phyloP scores from a whole-genome alignment of 257 asterid genomes.

The Cruciata laevipes region DNA sequence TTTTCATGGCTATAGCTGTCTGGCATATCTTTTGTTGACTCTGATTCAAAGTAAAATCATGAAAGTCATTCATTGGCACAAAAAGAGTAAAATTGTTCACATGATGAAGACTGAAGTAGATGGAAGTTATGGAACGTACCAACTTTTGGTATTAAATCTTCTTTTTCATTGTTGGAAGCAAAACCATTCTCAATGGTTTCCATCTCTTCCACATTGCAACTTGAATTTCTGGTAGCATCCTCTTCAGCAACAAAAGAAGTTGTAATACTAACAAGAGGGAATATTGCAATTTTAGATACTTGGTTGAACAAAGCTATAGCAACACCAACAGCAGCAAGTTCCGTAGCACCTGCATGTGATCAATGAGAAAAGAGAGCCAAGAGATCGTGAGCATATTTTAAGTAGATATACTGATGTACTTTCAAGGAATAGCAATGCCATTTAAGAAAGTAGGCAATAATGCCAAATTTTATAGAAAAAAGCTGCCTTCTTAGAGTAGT shows the following conservation, averaged over 20 bases:
- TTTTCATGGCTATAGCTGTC: background rate
- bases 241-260: slow-evolving; percentile 68
- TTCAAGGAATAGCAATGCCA: background rate
- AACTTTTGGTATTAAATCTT: slow-evolving; percentile 9
- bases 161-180: slow-evolving; percentile 3
- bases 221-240: slow-evolving; percentile 27
- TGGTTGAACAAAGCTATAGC: slow-evolving; percentile 54
- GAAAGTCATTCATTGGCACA: background rate
- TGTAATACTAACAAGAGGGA: slow-evolving; percentile 57
- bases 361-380: background rate
- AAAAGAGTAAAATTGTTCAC: background rate
- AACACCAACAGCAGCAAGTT: slow-evolving; percentile 59
- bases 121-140: background rate
- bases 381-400: background rate
- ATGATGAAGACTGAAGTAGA: background rate
- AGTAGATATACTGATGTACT: background rate
- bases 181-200: slow-evolving; percentile 18
- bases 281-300: slow-evolving; percentile 47
- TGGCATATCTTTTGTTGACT: background rate
- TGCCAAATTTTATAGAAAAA: background rate
- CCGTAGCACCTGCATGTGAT: slow-evolving; percentile 36
- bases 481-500: background rate
- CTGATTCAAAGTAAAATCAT: slow-evolving; percentile 9
- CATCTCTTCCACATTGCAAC: slow-evolving; percentile 20
- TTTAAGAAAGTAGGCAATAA: background rate